Conservation (phyloP, 179 eudicot species). For the Carnegiea gigantea region DNA sequence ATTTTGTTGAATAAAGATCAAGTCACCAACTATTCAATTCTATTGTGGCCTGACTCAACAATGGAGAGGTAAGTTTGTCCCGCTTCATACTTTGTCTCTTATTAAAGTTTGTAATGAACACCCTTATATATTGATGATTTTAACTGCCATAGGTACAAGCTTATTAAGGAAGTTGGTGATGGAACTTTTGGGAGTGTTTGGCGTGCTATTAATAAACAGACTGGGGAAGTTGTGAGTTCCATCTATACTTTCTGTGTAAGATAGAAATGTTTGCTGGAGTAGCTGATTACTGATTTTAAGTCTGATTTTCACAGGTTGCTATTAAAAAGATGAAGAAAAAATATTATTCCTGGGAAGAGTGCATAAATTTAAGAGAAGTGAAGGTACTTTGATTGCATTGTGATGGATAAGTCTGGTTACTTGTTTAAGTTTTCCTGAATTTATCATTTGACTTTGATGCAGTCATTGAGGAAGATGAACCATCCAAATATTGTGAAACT, state of each 20-base stretch:
- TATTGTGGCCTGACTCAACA: slow-evolving; percentile 26
- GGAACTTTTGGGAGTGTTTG: slow-evolving; percentile 98
- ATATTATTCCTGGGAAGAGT: slow-evolving; percentile 98
- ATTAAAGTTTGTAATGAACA: background rate
- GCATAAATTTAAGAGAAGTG: slow-evolving; percentile 95
- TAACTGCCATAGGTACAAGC: slow-evolving; percentile 55
- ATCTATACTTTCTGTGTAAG: background rate
- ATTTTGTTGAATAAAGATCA: slow-evolving; percentile 40
- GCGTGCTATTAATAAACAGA: slow-evolving; percentile 91
- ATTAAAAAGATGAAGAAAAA: slow-evolving; percentile 97
- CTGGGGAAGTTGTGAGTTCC: slow-evolving; percentile 87
- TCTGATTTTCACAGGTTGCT: slow-evolving; percentile 64
- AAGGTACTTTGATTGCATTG: slow-evolving; percentile 49
- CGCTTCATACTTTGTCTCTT: background rate
- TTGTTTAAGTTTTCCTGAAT: slow-evolving; percentile 7
- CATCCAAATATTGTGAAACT: slow-evolving; percentile 98
- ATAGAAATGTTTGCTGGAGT: background rate
- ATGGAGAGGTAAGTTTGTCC: slow-evolving; percentile 75
- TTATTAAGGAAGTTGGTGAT: slow-evolving; percentile 93
- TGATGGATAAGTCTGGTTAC: background rate
- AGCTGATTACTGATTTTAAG: slow-evolving; percentile 9
- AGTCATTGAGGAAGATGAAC: slow-evolving; percentile 94
- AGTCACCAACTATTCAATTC: slow-evolving; percentile 33
- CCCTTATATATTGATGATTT: background rate
- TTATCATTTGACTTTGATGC: slow-evolving; percentile 27